Conservation (phyloP, 495 filamentous ascomycete genomes). For the Penicilliopsis zonata region DNA sequence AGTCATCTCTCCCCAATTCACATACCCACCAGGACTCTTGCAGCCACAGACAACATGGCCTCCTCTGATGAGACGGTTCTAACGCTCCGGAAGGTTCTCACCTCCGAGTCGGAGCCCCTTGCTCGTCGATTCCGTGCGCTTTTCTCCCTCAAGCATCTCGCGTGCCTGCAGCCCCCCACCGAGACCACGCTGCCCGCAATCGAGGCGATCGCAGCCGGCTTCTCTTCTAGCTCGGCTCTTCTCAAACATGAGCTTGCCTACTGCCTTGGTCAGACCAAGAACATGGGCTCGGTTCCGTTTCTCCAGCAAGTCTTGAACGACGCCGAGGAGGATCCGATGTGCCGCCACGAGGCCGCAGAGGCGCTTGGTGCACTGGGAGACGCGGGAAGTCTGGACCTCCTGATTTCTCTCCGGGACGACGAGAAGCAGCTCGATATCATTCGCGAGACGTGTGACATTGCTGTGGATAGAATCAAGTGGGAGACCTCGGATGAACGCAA, state of each 20-base stretch:
- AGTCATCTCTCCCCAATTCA: neutral
- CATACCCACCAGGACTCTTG: slow-evolving; percentile 1
- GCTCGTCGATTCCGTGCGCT: slow-evolving; percentile 89
- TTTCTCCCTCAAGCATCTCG: slow-evolving; percentile 93
- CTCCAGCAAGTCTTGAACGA: slow-evolving; percentile 71
- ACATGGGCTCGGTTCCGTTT: slow-evolving; percentile 58
- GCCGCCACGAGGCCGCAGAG: slow-evolving; percentile 92
- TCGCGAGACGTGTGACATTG: slow-evolving; percentile 94
- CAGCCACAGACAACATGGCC: slow-evolving; percentile 11
- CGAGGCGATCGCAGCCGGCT: slow-evolving; percentile 83
- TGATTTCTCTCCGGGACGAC: slow-evolving; percentile 61
- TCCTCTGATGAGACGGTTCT: slow-evolving; percentile 27
- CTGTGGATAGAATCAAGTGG: slow-evolving; percentile 89
- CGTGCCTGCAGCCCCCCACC: slow-evolving; percentile 51
- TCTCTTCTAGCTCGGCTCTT: slow-evolving; percentile 70
- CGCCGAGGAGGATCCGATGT: slow-evolving; percentile 77
- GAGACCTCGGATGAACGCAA: slow-evolving; percentile 62
- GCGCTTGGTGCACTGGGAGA: slow-evolving; percentile 84
- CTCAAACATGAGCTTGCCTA: slow-evolving; percentile 96
- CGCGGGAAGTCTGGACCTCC: slow-evolving; percentile 51
- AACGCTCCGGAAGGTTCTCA: slow-evolving; percentile 62
- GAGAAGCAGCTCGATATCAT: slow-evolving; percentile 62
- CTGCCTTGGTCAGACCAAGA: slow-evolving; percentile 83
- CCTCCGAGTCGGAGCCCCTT: slow-evolving; percentile 66
- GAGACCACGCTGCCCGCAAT: slow-evolving; percentile 62